Conservation (phyloP, 305 asterid species). For the Fraxinus ornus region DNA sequence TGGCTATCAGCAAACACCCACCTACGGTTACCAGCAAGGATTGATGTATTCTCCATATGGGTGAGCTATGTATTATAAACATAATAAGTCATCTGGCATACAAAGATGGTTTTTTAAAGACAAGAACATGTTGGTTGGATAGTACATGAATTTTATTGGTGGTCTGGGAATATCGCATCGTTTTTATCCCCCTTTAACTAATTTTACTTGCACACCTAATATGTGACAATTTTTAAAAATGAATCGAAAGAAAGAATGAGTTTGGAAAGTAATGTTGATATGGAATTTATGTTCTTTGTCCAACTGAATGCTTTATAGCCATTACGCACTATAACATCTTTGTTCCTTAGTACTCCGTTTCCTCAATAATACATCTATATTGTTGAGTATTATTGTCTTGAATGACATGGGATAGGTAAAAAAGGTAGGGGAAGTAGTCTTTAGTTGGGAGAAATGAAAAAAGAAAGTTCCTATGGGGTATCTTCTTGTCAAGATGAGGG, state of each 20-base stretch:
- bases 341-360: background rate
- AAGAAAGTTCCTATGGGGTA: background rate
- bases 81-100: background rate
- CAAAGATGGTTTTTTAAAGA: background rate
- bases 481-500: background rate
- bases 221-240: background rate
- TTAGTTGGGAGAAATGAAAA: background rate
- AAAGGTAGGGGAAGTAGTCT: background rate
- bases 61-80: conserved; percentile 37
- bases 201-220: background rate
- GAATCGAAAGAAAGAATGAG: background rate
- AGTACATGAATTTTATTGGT: background rate
- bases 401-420: background rate
- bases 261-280: background rate
- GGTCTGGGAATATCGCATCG: background rate
- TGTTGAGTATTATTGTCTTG: background rate
- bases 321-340: background rate
- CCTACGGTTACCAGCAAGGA: conserved; percentile 85
- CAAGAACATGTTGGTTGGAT: conserved; percentile 2
- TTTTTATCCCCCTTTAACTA: background rate
- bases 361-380: background rate
- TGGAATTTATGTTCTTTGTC: background rate
- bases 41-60: conserved; percentile 88
- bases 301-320: background rate
- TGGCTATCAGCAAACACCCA: conserved; percentile 82